These are phyloP conservation scores for Clonostachys rosea DNA, from an alignment of 2,329 filamentous ascomycete genomes.

Conservation along the genomic window DNA sequence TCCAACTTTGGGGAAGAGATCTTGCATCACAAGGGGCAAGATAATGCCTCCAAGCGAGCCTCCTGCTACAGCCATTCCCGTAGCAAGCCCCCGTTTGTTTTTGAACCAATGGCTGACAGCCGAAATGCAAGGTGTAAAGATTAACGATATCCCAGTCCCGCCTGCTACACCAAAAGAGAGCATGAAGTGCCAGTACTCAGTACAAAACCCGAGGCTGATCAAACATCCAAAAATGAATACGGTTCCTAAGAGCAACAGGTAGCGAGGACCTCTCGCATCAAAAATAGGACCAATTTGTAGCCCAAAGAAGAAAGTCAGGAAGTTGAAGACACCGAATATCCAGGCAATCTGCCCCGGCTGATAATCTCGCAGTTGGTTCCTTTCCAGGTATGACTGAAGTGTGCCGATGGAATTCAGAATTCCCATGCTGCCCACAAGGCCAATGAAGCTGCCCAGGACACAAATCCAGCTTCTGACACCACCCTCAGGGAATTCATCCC, in stretches of 20 bases:
- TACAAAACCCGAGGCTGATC: constrained; percentile 68
- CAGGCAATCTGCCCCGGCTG: constrained; percentile 71
- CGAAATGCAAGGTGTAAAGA: constrained; percentile 81
- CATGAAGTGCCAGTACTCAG: constrained; percentile 81
- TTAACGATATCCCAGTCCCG: constrained; percentile 69
- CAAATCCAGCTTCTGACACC: constrained; percentile 78
- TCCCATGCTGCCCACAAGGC: constrained; percentile 70
- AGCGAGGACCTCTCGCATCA: constrained; percentile 74
- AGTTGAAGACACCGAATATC: constrained; percentile 84
- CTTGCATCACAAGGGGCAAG: constrained; percentile 52
- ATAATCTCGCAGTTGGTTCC: constrained; percentile 67
- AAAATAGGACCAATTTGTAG: constrained; percentile 86
- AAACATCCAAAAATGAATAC: constrained; percentile 57
- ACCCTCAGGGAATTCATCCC: constrained; percentile 59
- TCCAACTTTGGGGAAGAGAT: constrained; percentile 41
- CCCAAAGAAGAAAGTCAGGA: constrained; percentile 78
- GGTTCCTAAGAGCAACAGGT: constrained; percentile 66
- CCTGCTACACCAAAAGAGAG: constrained; percentile 72
- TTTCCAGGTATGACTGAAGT: constrained; percentile 74
- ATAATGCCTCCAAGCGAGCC: constrained; percentile 68
- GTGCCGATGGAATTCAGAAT: constrained; percentile 76
- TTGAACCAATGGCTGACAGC: constrained; percentile 83
- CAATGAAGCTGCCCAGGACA: constrained; percentile 79
- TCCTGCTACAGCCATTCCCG: constrained; percentile 76
- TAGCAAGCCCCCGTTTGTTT: constrained; percentile 69